These are phyloP conservation scores for Hymenoscyphus repandus DNA, from an alignment of 2,329 filamentous ascomycete genomes.

Conservation along the genomic window DNA sequence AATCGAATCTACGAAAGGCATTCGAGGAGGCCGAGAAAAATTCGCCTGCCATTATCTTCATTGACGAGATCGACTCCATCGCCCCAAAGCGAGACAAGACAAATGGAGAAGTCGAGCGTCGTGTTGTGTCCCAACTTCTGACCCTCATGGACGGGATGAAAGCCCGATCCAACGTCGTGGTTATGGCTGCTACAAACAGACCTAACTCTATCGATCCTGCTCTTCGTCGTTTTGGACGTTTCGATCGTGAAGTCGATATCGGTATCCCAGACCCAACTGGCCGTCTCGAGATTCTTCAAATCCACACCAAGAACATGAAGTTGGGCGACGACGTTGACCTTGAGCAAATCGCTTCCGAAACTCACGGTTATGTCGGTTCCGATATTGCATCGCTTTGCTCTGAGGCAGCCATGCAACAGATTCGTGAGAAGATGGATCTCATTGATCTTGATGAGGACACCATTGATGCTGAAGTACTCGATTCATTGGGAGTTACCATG, in stretches of 20 bases:
- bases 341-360: conserved; percentile 94
- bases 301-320: conserved; percentile 99
- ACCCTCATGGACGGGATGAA: conserved; percentile 99
- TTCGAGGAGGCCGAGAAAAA: conserved; percentile 99
- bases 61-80: conserved; percentile 98
- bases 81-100: conserved; percentile 99
- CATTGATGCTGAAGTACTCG: conserved; percentile 95
- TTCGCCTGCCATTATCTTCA: conserved; percentile 98
- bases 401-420: conserved; percentile 99
- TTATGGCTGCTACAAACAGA: conserved; percentile 98
- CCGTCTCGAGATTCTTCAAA: conserved; percentile 97
- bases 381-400: conserved; percentile 98
- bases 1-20: conserved; percentile 97
- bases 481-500: conserved; percentile 98
- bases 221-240: conserved; percentile 94
- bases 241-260: conserved; percentile 98
- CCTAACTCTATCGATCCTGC: conserved; percentile 98
- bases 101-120: conserved; percentile 96
- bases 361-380: conserved; percentile 97
- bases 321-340: conserved; percentile 93
- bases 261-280: conserved; percentile 97
- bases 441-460: conserved; percentile 99
- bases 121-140: conserved; percentile 93
- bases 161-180: conserved; percentile 95
- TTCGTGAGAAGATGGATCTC: conserved; percentile 99